Evolutionary conservation across 1,284 basidiomycete genomes (phyloP).

Genomic region (Pholiota adiposa): DNA sequence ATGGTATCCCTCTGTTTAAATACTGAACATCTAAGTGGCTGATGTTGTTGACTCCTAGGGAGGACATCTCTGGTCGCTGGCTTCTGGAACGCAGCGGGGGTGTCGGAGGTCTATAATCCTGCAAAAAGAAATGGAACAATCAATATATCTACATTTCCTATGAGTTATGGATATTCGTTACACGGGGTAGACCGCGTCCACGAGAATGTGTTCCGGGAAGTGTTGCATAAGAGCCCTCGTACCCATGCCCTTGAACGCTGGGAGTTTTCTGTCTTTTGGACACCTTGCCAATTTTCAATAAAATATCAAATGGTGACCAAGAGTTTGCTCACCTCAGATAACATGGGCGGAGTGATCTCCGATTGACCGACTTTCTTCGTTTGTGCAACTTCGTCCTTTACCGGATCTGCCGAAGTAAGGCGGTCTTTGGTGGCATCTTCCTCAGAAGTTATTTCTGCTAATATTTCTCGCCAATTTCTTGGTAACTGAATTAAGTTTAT

Average conservation of each 20-base stretch:
- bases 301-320: neutral
- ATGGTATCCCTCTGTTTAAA: neutral
- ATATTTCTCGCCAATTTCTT: slow-evolving; percentile 51
- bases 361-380: neutral
- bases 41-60: neutral
- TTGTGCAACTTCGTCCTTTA: neutral
- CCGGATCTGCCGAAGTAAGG: neutral
- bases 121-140: neutral
- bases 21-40: neutral
- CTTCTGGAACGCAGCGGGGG: slow-evolving; percentile 49
- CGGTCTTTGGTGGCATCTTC: slow-evolving; percentile 8
- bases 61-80: slow-evolving; percentile 3
- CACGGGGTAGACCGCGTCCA: slow-evolving; percentile 18
- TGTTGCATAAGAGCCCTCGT: slow-evolving; percentile 9
- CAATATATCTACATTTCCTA: neutral
- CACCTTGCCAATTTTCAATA: neutral
- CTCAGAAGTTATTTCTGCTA: slow-evolving; percentile 34
- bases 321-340: neutral
- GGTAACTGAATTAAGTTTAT: slow-evolving; percentile 48
- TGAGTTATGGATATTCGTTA: neutral
- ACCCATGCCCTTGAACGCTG: neutral
- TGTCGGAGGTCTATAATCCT: slow-evolving; percentile 61
- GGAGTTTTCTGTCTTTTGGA: neutral
- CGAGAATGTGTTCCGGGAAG: slow-evolving; percentile 11
- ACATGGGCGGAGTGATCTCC: neutral